Evolutionary conservation across 495 filamentous ascomycete genomes (phyloP), one percentile per base, ranked within the genome.

Genomic region (Lineolata rhizophorae): DNA sequence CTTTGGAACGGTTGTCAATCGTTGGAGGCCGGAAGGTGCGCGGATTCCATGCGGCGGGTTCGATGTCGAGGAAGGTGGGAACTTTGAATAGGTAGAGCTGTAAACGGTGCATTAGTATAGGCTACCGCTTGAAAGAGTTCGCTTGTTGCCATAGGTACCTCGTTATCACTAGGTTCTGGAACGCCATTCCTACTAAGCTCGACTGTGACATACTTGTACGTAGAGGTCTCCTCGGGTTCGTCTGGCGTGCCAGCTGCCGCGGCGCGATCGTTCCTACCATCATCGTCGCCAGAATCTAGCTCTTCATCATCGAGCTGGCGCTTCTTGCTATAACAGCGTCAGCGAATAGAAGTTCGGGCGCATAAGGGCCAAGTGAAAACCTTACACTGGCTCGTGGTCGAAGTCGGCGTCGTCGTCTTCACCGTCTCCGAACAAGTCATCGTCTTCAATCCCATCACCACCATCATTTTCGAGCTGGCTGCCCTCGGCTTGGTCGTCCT

Each of bases 61-160:
- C 68, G 29, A 90, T 57, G 29, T 68, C 73, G 33, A 94, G 58
- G 52, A 85, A 91, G 8, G 65, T 62, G 3, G 84, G 83, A 1
- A 94, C 57, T 31, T 70, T 70, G 49, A 94, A 58, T 8, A 79
- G 64, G 50, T 82, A 76, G 16, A 90, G 49, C 81, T 91, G 35
- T 4, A 30, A 17, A 25, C 13, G 31, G n/a, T n/a, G n/a, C n/a
- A n/a, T n/a, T n/a, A n/a, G n/a, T n/a, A n/a, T n/a, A n/a, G n/a
- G n/a, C n/a, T n/a, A n/a, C n/a, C n/a, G n/a, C n/a, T n/a, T n/a
- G n/a, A n/a, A n/a, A n/a, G n/a, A n/a, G n/a, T n/a, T n/a, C n/a
- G n/a, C n/a, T n/a, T n/a, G n/a, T n/a, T n/a, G n/a, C 18, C 9
- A 36, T 31, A 17, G 30, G 15, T 31, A 45, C 43, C 41, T 55